These are phyloP conservation scores for Dioscorea cayenensis DNA, from an alignment of 116 monocot genomes.

Conservation along the genomic window DNA sequence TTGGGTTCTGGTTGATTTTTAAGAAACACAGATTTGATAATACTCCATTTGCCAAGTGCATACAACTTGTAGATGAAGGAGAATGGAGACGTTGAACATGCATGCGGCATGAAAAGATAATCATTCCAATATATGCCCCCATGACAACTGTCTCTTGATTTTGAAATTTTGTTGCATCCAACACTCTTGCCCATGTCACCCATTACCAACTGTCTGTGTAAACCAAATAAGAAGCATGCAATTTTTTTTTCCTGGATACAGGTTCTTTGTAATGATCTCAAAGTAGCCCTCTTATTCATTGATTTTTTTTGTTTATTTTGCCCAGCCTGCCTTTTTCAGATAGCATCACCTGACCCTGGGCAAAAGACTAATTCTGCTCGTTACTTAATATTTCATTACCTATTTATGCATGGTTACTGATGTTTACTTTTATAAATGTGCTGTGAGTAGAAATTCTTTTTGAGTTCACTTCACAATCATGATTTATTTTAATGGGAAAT, in stretches of 20 bases:
- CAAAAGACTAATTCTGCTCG: neutral
- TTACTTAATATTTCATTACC: neutral
- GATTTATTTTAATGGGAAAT: neutral
- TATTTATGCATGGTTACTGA: neutral
- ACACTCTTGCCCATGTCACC: too few relatives aligned
- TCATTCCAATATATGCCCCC: too few relatives aligned
- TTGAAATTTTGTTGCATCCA: too few relatives aligned
- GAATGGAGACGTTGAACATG: too few relatives aligned
- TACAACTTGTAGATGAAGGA: too few relatives aligned
- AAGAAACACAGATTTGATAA: too few relatives aligned
- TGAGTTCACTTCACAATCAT: neutral
- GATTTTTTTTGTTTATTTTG: neutral
- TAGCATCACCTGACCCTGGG: neutral
- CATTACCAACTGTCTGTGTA: too few relatives aligned
- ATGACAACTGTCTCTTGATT: too few relatives aligned
- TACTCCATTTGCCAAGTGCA: too few relatives aligned
- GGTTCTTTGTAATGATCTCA: neutral
- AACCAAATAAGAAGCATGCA: too few relatives aligned
- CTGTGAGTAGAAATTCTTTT: neutral
- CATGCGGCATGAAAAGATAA: too few relatives aligned
- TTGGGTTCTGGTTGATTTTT: too few relatives aligned
- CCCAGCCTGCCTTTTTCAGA: neutral
- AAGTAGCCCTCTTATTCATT: neutral
- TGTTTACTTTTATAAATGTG: neutral
- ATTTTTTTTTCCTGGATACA: neutral